Evolutionary conservation across 495 filamentous ascomycete species (phyloP).

Genomic region (Beverwykella pulmonaria): DNA sequence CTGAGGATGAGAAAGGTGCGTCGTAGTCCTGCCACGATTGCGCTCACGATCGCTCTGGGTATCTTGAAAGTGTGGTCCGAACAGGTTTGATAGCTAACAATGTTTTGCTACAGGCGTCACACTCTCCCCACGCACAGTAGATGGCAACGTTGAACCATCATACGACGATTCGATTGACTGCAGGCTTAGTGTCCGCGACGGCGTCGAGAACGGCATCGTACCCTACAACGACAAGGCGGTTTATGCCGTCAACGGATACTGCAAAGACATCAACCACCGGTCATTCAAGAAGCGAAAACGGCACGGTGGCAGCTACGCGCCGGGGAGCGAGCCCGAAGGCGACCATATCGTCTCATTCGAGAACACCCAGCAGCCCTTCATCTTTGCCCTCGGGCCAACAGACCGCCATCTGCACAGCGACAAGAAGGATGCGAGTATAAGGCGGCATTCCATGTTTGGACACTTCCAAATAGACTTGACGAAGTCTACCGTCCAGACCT

Average conservation of each 20-base stretch:
- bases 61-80: not conserved
- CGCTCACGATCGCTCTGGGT: not conserved
- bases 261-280: constrained; percentile 51
- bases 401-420: constrained; percentile 47
- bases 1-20: constrained; percentile 46
- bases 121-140: constrained; percentile 52
- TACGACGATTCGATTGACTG: constrained; percentile 49
- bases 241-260: constrained; percentile 53
- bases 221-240: constrained; percentile 48
- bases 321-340: not conserved
- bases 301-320: not conserved
- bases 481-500: constrained; percentile 47
- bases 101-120: constrained; percentile 47
- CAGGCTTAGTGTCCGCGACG: constrained; percentile 30
- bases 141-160: constrained; percentile 54
- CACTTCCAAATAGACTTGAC: constrained; percentile 58
- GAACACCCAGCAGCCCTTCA: constrained; percentile 49
- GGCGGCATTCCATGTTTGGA: constrained; percentile 59
- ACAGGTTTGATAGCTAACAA: not conserved
- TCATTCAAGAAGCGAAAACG: constrained; percentile 33
- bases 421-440: constrained; percentile 48
- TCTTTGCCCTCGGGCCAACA: constrained; percentile 59
- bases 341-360: constrained; percentile 42
- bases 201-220: constrained; percentile 44
- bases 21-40: not conserved